phyloP scores from a whole-genome alignment of 768 basidiomycete species.

The Leccinum uliginosum region DNA sequence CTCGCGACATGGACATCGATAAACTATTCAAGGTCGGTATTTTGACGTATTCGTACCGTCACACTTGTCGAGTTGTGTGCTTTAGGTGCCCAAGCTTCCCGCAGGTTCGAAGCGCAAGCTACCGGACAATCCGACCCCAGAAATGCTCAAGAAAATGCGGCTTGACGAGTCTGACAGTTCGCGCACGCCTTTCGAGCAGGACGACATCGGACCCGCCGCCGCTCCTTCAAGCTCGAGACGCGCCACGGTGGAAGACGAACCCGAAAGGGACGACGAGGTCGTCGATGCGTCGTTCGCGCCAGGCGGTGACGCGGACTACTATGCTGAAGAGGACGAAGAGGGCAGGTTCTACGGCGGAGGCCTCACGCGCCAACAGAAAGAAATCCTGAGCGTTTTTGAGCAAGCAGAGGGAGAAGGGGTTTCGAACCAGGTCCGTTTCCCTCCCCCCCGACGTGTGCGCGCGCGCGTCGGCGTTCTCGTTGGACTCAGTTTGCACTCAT shows the following conservation, averaged over 20 bases:
- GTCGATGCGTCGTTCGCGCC: slow-evolving; percentile 60
- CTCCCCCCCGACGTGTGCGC: not conserved
- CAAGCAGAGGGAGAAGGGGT: slow-evolving; percentile 57
- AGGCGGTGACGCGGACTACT: slow-evolving; percentile 87
- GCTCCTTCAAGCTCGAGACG: slow-evolving; percentile 33
- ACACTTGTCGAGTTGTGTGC: not conserved
- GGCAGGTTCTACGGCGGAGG: slow-evolving; percentile 94
- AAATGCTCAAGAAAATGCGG: slow-evolving; percentile 79
- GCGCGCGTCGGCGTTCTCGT: not conserved
- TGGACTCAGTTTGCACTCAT: not conserved
- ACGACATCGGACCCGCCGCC: not conserved
- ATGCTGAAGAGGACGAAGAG: slow-evolving; percentile 86
- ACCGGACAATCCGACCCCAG: slow-evolving; percentile 71
- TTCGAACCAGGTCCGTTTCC: slow-evolving; percentile 66
- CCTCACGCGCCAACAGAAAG: slow-evolving; percentile 87
- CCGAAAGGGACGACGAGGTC: slow-evolving; percentile 19
- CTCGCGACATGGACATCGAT: slow-evolving; percentile 42
- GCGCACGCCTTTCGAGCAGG: slow-evolving; percentile 10
- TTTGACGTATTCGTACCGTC: not conserved
- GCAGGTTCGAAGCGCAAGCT: slow-evolving; percentile 65
- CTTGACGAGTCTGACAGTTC: slow-evolving; percentile 37
- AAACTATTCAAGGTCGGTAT: slow-evolving; percentile 43
- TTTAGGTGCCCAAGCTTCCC: slow-evolving; percentile 66
- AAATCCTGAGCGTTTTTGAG: slow-evolving; percentile 95
- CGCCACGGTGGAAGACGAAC: slow-evolving; percentile 57